These are phyloP conservation scores for Mycena latifolia DNA, from an alignment of 768 basidiomycete genomes.

Conservation along the genomic window DNA sequence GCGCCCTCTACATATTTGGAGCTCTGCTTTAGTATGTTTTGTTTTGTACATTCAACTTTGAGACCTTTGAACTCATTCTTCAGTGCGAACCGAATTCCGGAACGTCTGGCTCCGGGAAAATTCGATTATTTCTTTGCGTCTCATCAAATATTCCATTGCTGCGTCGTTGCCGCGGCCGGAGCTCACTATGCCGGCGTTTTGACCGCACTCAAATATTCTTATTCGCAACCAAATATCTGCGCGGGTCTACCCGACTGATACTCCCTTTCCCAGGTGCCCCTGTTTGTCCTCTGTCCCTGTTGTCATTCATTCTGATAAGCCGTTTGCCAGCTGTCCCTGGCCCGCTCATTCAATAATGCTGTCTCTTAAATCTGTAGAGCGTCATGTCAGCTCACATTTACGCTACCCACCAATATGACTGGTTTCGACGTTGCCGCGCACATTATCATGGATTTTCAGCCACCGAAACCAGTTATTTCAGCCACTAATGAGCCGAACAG, in stretches of 20 bases:
- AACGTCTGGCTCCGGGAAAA: constrained; percentile 77
- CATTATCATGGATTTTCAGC: not conserved
- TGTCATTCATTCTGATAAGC: constrained; percentile 19
- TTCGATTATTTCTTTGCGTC: constrained; percentile 87
- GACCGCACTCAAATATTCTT: constrained; percentile 70
- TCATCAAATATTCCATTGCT: constrained; percentile 92
- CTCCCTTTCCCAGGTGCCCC: constrained; percentile 14
- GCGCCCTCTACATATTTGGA: constrained; percentile 81
- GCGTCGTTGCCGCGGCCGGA: constrained; percentile 79
- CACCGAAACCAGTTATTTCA: constrained; percentile 11
- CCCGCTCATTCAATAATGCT: constrained; percentile 16
- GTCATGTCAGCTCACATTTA: constrained; percentile 19
- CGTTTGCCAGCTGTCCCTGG: constrained; percentile 14
- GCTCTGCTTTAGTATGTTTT: constrained; percentile 84
- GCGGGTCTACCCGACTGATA: constrained; percentile 28
- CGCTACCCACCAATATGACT: constrained; percentile 34
- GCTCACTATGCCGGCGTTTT: constrained; percentile 73
- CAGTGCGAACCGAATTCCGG: constrained; percentile 89
- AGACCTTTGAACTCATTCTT: constrained; percentile 35
- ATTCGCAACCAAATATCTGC: constrained; percentile 52
- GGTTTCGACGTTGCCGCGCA: constrained; percentile 12
- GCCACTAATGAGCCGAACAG: constrained; percentile 17
- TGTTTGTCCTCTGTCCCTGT: constrained; percentile 23
- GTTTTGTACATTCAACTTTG: constrained; percentile 13
- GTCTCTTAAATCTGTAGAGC: constrained; percentile 23